Conservation (phyloP, 805 yeast species). For the Cyberlindnera maritima region DNA sequence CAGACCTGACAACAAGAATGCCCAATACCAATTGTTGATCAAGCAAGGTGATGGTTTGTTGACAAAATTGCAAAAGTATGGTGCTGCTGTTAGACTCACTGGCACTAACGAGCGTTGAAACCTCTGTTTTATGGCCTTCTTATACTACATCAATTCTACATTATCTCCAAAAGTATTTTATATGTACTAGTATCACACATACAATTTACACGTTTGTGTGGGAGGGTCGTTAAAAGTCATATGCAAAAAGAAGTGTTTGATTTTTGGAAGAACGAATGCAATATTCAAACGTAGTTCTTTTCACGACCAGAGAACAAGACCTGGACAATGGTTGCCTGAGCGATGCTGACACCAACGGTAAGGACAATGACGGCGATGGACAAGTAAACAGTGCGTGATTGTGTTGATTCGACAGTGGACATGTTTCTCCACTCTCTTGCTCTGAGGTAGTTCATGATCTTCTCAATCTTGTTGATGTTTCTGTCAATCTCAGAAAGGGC, state of each 20-base stretch:
- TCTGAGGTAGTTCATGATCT: constrained; percentile 79
- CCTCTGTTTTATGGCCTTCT: neutral
- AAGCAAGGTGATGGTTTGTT: constrained; percentile 90
- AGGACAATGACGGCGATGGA: constrained; percentile 66
- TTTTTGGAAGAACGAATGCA: neutral
- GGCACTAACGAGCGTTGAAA: constrained; percentile 78
- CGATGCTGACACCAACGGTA: constrained; percentile 73
- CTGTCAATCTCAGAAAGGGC: constrained; percentile 57
- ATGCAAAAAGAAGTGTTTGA: neutral
- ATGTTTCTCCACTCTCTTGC: constrained; percentile 97
- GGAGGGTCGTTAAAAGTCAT: neutral
- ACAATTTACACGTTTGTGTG: too few species aligned
- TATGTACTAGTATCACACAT: too few species aligned
- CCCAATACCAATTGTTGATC: constrained; percentile 83
- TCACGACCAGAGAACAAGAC: constrained; percentile 62
- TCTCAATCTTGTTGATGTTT: constrained; percentile 55
- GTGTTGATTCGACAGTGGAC: constrained; percentile 82
- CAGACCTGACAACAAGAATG: constrained; percentile 93
- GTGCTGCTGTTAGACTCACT: constrained; percentile 93
- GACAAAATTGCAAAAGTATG: constrained; percentile 93
- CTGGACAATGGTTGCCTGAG: constrained; percentile 81
- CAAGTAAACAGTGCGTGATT: constrained; percentile 73
- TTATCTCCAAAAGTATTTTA: too few species aligned
- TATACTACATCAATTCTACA: too few species aligned
- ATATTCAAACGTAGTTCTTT: constrained; percentile 35